Percentiles rank a stretch among this genome's conserved stretches.
phyloP scores from a whole-genome alignment of 805 yeast species.

The Metschnikowia gruessii region DNA sequence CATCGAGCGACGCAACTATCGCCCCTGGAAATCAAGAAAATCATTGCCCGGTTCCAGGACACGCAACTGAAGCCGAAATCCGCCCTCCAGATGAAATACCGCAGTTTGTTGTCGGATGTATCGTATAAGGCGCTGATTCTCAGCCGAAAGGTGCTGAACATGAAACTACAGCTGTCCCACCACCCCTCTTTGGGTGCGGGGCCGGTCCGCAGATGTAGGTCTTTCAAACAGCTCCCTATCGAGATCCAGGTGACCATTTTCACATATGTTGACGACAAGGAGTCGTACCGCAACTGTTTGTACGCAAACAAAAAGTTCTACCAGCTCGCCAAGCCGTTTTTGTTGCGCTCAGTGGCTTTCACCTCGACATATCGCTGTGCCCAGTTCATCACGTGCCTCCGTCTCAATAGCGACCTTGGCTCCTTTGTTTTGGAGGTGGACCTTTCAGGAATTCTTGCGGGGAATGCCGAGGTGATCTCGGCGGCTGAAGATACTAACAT shows the following conservation, averaged over 20 bases:
- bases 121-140: conserved; percentile 41
- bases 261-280: conserved; percentile 31
- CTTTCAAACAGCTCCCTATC: conserved; percentile 36
- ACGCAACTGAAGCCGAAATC: conserved; percentile 15
- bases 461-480: conserved; percentile 24
- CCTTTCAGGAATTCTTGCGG: conserved; percentile 46
- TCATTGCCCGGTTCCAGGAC: conserved; percentile 18
- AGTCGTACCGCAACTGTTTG: conserved; percentile 40
- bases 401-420: conserved; percentile 56
- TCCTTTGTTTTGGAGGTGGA: conserved; percentile 54
- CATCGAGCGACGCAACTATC: conserved; percentile 41
- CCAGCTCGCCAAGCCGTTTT: conserved; percentile 47
- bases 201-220: conserved; percentile 10
- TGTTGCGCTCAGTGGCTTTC: conserved; percentile 55
- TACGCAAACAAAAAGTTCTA: conserved; percentile 53
- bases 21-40: conserved; percentile 31
- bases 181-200: not conserved
- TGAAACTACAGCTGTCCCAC: not conserved
- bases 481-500: conserved; percentile 9
- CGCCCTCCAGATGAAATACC: conserved; percentile 45
- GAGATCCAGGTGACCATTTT: conserved; percentile 44
- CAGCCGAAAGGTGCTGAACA: conserved; percentile 28
- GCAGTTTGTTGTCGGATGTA: conserved; percentile 48
- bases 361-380: conserved; percentile 76
- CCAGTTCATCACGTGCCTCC: conserved; percentile 70